phyloP scores from a whole-genome alignment of 352 stramenopile genomes.

The Saprolegnia diclina region DNA sequence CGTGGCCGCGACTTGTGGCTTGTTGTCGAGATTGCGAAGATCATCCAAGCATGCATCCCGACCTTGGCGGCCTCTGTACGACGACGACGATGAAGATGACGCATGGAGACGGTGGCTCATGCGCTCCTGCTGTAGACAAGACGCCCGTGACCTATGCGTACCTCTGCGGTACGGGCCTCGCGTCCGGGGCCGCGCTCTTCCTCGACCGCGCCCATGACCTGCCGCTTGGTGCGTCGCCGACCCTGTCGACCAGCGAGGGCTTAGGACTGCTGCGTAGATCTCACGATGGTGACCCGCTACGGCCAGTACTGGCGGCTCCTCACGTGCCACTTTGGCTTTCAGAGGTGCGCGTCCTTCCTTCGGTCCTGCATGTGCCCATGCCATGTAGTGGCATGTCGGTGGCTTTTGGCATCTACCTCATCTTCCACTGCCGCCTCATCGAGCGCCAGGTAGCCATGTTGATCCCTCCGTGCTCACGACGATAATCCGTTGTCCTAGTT shows the following conservation, averaged over 20 bases:
- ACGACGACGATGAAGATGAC: not conserved
- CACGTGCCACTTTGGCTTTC: conserved; percentile 23
- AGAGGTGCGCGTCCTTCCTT: not conserved
- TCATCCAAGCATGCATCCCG: conserved; percentile 17
- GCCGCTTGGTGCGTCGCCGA: not conserved
- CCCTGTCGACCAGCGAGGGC: not conserved
- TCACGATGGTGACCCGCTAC: not conserved
- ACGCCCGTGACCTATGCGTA: conserved; percentile 27
- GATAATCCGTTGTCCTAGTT: conserved; percentile 35
- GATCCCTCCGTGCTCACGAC: not conserved
- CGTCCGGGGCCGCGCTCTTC: conserved; percentile 17
- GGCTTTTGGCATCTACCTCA: conserved; percentile 72
- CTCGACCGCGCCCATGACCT: conserved; percentile 16
- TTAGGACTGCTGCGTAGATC: conserved; percentile 4
- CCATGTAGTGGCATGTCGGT: conserved; percentile 50
- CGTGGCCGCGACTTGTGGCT: not conserved
- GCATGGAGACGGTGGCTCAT: conserved; percentile 1
- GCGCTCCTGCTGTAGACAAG: conserved; percentile 19
- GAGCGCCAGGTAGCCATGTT: conserved; percentile 48
- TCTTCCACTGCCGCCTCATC: conserved; percentile 82
- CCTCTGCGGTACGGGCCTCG: conserved; percentile 16
- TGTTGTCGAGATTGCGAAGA: not conserved
- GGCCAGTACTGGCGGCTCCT: conserved; percentile 24
- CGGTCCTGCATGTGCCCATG: not conserved
- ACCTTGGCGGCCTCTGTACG: conserved; percentile 23